Percentiles rank a stretch among this genome's conserved stretches.
Evolutionary conservation across 192 early-diverging fungal genomes (phyloP).

Genomic region (Funneliformis geosporum): DNA sequence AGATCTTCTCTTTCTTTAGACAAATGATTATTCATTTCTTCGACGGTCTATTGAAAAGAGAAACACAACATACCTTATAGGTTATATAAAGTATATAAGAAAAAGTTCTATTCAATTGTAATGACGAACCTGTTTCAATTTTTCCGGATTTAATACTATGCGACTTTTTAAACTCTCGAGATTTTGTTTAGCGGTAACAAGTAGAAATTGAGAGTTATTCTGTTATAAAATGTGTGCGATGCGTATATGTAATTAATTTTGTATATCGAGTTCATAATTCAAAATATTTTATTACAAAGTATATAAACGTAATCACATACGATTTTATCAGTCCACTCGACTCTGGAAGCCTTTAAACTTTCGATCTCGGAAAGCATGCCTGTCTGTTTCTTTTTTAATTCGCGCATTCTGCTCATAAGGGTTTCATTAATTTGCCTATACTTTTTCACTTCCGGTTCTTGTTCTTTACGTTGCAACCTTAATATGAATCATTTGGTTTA

Average conservation of each 20-base stretch:
- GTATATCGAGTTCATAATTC: not conserved
- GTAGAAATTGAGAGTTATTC: constrained; percentile 19
- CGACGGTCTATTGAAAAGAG: constrained; percentile 9
- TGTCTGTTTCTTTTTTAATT: constrained; percentile 18
- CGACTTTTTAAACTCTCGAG: constrained; percentile 5
- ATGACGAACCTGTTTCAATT: constrained; percentile 15
- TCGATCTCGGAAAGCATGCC: not conserved
- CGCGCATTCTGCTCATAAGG: constrained; percentile 13
- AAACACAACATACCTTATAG: not conserved
- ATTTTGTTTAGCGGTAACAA: constrained; percentile 8
- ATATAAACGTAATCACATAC: not conserved
- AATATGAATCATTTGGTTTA: not conserved
- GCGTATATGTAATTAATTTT: not conserved
- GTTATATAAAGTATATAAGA: not conserved
- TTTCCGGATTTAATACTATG: constrained; percentile 18
- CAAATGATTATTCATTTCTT: constrained; percentile 16
- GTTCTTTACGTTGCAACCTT: constrained; percentile 5
- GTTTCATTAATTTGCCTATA: constrained; percentile 3
- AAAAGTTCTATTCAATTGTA: not conserved
- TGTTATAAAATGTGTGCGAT: not conserved
- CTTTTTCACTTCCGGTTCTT: not conserved
- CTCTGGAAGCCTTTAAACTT: not conserved
- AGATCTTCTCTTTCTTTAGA: constrained; percentile 2
- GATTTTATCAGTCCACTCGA: not conserved
- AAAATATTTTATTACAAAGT: not conserved